A percentile compares a stretch with the other conserved stretches of the same genome.
phyloP scores from a whole-genome alignment of 768 basidiomycete genomes.

The Tylopilus plumbeoviolaceoides region DNA sequence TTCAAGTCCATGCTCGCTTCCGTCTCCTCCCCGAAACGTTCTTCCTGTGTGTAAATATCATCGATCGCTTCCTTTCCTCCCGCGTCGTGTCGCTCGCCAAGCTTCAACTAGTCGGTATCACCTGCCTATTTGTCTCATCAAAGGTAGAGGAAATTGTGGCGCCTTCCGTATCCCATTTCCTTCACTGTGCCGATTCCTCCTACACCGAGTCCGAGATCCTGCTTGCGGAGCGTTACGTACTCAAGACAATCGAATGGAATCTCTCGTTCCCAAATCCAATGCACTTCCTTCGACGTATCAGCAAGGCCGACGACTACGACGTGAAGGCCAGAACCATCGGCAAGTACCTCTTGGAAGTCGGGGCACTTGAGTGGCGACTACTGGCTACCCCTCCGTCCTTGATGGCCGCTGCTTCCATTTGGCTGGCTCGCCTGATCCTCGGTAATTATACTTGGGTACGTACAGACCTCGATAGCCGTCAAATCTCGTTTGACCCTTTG shows the following conservation, averaged over 20 bases:
- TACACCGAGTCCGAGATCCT: slow-evolving; percentile 79
- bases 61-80: slow-evolving; percentile 65
- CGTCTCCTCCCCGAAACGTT: slow-evolving; percentile 86
- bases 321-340: slow-evolving; percentile 80
- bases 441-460: slow-evolving; percentile 86
- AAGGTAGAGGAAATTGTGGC: slow-evolving; percentile 94
- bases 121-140: slow-evolving; percentile 81
- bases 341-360: slow-evolving; percentile 89
- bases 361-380: slow-evolving; percentile 75
- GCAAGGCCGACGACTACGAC: slow-evolving; percentile 92
- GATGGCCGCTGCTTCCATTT: slow-evolving; percentile 79
- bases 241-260: slow-evolving; percentile 84
- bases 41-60: slow-evolving; percentile 84
- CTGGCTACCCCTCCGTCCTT: slow-evolving; percentile 71
- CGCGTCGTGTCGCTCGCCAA: slow-evolving; percentile 61
- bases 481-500: slow-evolving; percentile 10
- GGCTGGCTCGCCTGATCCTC: slow-evolving; percentile 78
- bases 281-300: slow-evolving; percentile 82
- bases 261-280: slow-evolving; percentile 85
- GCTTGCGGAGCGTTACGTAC: slow-evolving; percentile 83
- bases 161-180: slow-evolving; percentile 78
- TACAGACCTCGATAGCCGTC: slow-evolving; percentile 4
- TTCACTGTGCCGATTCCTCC: slow-evolving; percentile 72
- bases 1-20: slow-evolving; percentile 87
- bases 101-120: slow-evolving; percentile 87